Evolutionary conservation across 2,329 filamentous ascomycete genomes (phyloP), one percentile per base, ranked within the genome.

Genomic region (Chaetomiaceae sp.): DNA sequence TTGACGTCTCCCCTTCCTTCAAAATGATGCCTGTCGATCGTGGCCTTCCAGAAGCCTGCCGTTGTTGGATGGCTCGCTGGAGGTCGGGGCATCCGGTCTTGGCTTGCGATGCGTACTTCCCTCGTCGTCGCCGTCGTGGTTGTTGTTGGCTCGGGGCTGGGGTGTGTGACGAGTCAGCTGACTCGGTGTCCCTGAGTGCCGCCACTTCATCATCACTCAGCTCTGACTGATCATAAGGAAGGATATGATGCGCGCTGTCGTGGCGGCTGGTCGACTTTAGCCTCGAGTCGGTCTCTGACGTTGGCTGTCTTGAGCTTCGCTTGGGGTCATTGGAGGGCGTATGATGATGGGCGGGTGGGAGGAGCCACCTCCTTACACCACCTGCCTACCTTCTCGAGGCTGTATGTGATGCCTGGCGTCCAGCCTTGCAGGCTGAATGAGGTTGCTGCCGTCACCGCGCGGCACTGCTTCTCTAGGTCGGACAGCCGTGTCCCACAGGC

Each of bases 361-460:
- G 6, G 22, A 9, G 22, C 22, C 22, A 9, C 22, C 22, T 24
- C 22, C 9, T 24, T 24, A n/a, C n/a, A n/a, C n/a, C n/a, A n/a
- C n/a, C n/a, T n/a, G n/a, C n/a, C n/a, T n/a, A n/a, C n/a, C n/a
- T 20, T 26, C 7, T 22, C 19, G 12, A 26, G 33, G 38, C 45
- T 38, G 34, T 40, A 3, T 11, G 14, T 32, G n/a, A 14, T 26
- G 20, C 17, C 38, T 27, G 4, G 29, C 14, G 14, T 34, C 24
- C 41, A 37, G 36, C 45, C 42, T 44, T 48, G 47, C 42, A 49
- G 47, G 41, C 47, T 41, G 47, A 49, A 45, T 41, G 36, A 18
- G 6, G 27, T 22, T 11, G n/a, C 14, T n/a, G 11, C 20, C 19
- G 14, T 15, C 17, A 15, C 19, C 32, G 9, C n/a, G 29, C 30